A percentile compares a stretch with the other conserved stretches of the same genome.
These are phyloP conservation scores for Trichoderma asperellum DNA, from an alignment of 2,329 filamentous ascomycete genomes.

Conservation along the genomic window DNA sequence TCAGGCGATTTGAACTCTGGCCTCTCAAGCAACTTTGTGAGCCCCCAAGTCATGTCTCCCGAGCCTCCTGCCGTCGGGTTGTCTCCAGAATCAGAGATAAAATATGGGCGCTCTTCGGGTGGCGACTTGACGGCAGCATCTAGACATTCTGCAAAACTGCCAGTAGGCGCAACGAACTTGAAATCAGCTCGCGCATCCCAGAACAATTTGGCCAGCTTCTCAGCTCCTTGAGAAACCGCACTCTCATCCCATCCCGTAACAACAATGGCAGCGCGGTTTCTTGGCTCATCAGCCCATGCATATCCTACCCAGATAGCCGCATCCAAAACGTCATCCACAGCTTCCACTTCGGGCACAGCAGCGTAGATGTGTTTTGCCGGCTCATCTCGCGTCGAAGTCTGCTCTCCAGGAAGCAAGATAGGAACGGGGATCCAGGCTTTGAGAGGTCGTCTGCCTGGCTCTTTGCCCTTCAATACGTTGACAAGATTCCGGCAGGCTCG, in stretches of 20 bases:
- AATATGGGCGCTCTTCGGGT: slow-evolving; percentile 50
- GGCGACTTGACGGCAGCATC: slow-evolving; percentile 46
- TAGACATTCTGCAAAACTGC: slow-evolving; percentile 51
- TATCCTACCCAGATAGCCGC: slow-evolving; percentile 61
- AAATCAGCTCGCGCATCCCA: slow-evolving; percentile 54
- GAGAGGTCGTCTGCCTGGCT: slow-evolving; percentile 43
- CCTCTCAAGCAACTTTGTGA: slow-evolving; percentile 50
- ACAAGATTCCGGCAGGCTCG: slow-evolving; percentile 56
- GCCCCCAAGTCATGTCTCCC: slow-evolving; percentile 57
- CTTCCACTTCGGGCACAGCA: slow-evolving; percentile 50
- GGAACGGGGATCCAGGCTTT: slow-evolving; percentile 59
- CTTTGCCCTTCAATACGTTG: slow-evolving; percentile 40
- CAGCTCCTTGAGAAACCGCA: slow-evolving; percentile 45
- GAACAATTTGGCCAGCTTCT: slow-evolving; percentile 51
- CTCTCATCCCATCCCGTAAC: slow-evolving; percentile 55
- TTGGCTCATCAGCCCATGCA: slow-evolving; percentile 59
- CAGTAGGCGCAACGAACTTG: slow-evolving; percentile 56
- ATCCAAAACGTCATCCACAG: slow-evolving; percentile 49
- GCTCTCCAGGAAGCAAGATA: slow-evolving; percentile 57
- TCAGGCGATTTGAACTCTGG: slow-evolving; percentile 47
- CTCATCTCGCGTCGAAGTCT: slow-evolving; percentile 58
- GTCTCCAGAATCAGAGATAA: slow-evolving; percentile 60
- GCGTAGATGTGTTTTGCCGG: slow-evolving; percentile 56
- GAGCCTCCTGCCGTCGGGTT: slow-evolving; percentile 60
- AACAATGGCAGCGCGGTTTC: slow-evolving; percentile 54